Evolutionary conservation across 345 rosid species (phyloP), one percentile per base, ranked within the genome.

Genomic region (Arabidopsis suecica): DNA sequence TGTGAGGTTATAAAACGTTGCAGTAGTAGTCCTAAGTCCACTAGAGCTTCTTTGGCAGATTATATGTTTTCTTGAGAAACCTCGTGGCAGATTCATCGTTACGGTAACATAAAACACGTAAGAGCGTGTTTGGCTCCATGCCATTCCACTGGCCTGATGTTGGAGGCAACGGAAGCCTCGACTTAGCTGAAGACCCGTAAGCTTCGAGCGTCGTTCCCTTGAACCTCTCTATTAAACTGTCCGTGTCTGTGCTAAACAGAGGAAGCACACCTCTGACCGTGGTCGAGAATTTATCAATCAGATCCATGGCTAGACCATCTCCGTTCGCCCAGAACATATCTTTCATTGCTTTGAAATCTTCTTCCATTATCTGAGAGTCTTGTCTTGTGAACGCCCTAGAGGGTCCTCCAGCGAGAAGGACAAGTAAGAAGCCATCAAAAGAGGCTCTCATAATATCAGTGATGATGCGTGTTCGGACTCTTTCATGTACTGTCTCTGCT

Each of bases 281-380:
- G 18, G 70, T 74, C 41, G 97, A 86, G 78, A 85, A 87, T 79
- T 92, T 92, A 51, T 90, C 96, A 30, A 92, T 83, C 81, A 95
- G 72, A 28, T 90, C 96, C 44, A 81, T 63, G 9, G 98, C 96
- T 78, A 92, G 80, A 74, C 98, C 99, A 54, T 92, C 97, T 14
- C 99, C 99, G 32, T 95, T 89, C 12, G 99, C 91, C 97, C 89
- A 92, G 79, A 95, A 95, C 61, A 93, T 69, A 78, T 95, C 94
- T 81, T 89, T 92, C 62, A 95, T 84, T 44, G 89, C 78, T 76
- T 95, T 88, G 67, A 95, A 95, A 82, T 95, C 99, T n/a, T 90
- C 94, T 74, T 92, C 97, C 56, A 95, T 85, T 55, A 88, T 72
- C 56, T 86, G 85, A 16, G 88, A 88, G 75, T 95, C 98, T 74